Evolutionary conservation across 495 filamentous ascomycete species (phyloP), one percentile per base, ranked within the genome.

Genomic region (Penicillium simplicissimum): DNA sequence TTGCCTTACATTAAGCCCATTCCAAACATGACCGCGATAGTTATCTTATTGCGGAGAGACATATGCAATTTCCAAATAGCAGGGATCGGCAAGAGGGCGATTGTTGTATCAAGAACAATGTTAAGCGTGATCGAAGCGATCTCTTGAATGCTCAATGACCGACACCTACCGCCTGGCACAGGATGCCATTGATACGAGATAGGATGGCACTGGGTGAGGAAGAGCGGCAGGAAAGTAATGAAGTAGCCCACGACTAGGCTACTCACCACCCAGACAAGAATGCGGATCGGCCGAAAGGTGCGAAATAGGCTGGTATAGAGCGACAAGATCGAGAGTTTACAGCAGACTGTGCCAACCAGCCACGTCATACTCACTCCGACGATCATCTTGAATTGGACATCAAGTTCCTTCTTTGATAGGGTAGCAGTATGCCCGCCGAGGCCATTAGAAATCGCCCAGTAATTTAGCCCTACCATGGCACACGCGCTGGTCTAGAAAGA

Each of bases 181-280:
- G 57, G 47, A 34, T 43, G 35, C 48, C 48, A 53, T 34, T 59
- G 57, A 21, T 59, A 38, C 5, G 57, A 59, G 36, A 59, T 38
- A 1, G 57, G 57, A 35, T 59, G 57, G 48, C 48, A 52, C 14
- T 59, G 57, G 2, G 57, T 59, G n/a, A 59, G 48, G 13, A 53
- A 59, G 4, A 59, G 37, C 15, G 57, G 57, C 9, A 59, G 17
- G 17, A 53, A 59, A 0, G 57, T 38, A 35, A 59, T 45, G 25
- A 59, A 59, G 19, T 53, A 59, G 14, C 47, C 57, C 23, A 59
- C 47, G 3, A 59, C 48, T 15, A 59, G 57, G 35, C 57, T 47
- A 47, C 57, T 59, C 15, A 59, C 57, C 14, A 49, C 47, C 48
- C 57, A 59, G 15, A 59, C 57, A 35, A 59, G 57, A 31, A 59